Base-by-base conservation (phyloP, 1,284 basidiomycete species). In the Agroathelia rolfsii region DNA sequence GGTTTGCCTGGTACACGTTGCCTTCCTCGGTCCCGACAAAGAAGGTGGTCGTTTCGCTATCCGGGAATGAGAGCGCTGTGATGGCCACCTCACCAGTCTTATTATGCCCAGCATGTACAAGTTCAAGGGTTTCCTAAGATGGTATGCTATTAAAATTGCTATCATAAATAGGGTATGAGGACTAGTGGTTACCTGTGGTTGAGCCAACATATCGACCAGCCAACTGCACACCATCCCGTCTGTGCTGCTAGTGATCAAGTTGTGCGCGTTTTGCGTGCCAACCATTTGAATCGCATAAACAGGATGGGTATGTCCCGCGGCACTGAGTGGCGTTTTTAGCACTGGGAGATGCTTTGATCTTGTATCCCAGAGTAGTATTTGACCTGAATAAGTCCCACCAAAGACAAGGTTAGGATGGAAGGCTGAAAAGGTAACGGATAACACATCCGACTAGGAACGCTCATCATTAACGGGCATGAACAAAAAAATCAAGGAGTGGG, bases 351-450 rank as follows among this genome's bases (percentile, higher is more conserved):
- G 88, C 47, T 94, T 92, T 1, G 92, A 87, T 28, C 94, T 76
- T n/a, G 93, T 97, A 53, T 99, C 94, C 95, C 95, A 99, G 2
- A 98, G 69, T 23, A 98, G 62, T 36, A 99, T 94, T 61, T 99
- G 95, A 6, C 95, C 95, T 17, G 90, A 94, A 54, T 98, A 97
- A 8, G 93, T 96, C 8, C 95, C 95, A 32, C 95, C 95, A 44
- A 97, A 94, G 25, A 98, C 74, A 6, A 98, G 74, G 45, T 95
- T 97, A 1, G 95, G 87, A 55, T 98, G 93, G 59, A 96, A 98
- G 0, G 95, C 93, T 0, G 93, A 96, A 54, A 98, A 97, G 10
- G 83, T 80, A 3, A 96, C 88, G 1, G 92, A 94, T 9, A 98
- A 73, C 10, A 98, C 92, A 50, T 98, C 95, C 19, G 93, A 96